Evolutionary conservation across 352 stramenopile species (phyloP), one percentile per base, ranked within the genome.

Genomic region (Pseudoperonospora humuli): DNA sequence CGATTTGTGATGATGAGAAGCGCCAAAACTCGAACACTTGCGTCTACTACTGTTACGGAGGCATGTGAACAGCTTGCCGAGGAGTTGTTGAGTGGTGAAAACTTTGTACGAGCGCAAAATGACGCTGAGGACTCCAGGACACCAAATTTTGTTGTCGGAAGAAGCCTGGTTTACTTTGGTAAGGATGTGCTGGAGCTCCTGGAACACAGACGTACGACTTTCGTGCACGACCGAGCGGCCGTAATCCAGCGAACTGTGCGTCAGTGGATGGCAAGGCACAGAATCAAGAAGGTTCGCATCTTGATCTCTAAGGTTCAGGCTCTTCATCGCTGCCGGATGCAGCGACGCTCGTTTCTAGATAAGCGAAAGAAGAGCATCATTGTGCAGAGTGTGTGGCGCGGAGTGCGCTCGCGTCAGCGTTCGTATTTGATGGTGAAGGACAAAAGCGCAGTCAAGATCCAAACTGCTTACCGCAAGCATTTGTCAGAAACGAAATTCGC

Each of bases 151-250:
- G 75, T 91, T 2, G 66, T 93, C 1, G 78, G 81, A 9, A 92
- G 91, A 50, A 97, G 74, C 9, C 75, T 93, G 17, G 79, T 97
- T 5, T 98, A 96, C 70, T 97, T 97, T 61, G 81, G 84, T 33
- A 87, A 94, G 38, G 86, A 94, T 27, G 86, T 95, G 15, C 57
- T 97, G 13, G 93, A 98, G 63, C 78, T 70, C 45, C 64, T 97
- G 10, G 91, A 97, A 45, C 68, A 80, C 25, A 61, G 65, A 10
- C 69, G 80, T 18, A 85, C 76, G 3, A 62, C 69, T 1, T 89
- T 89, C 9, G 67, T 89, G 21, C 70, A 89, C 32, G 70, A 82
- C 20, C 64, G 72, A 29, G 79, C 79, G 5, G 55, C 79, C 23
- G 48, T 68, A 23, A 83, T 92, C 32, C 79, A 92, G 43, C 70